Percentiles rank a stretch among this genome's conserved stretches.
Conservation (phyloP, 2,329 filamentous ascomycete genomes). For the Lecanicillium sp. region DNA sequence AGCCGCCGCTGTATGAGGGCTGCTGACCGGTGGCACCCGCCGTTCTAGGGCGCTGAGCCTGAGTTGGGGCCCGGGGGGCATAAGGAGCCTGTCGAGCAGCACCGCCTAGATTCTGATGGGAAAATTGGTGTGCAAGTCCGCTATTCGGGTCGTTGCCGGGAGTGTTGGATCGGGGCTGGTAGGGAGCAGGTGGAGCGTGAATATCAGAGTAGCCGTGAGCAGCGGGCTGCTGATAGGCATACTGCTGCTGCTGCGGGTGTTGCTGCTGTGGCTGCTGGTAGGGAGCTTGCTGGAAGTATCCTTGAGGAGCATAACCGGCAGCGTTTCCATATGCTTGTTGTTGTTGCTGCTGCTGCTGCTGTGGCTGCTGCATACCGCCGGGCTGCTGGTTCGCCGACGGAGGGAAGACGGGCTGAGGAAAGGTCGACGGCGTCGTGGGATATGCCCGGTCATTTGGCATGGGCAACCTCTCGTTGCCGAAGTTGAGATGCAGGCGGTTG, state of each 20-base stretch:
- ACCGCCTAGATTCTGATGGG: constrained; percentile 83
- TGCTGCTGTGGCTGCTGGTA: constrained; percentile 54
- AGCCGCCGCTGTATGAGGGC: constrained; percentile 52
- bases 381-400: constrained; percentile 15
- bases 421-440: constrained; percentile 89
- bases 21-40: constrained; percentile 62
- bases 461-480: constrained; percentile 56
- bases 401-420: constrained; percentile 77
- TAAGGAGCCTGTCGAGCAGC: constrained; percentile 64
- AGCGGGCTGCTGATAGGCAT: constrained; percentile 29
- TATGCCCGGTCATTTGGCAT: constrained; percentile 58
- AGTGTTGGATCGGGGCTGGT: constrained; percentile 47
- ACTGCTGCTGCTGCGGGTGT: constrained; percentile 38
- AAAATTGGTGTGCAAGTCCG: constrained; percentile 90
- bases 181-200: constrained; percentile 25
- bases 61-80: constrained; percentile 56
- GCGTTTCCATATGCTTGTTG: constrained; percentile 33
- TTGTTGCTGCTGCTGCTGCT: constrained; percentile 36
- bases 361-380: constrained; percentile 22
- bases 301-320: constrained; percentile 14
- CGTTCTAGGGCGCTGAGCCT: constrained; percentile 73
- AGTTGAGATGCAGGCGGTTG: constrained; percentile 58
- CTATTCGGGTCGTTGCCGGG: constrained; percentile 76
- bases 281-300: constrained; percentile 44
- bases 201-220: constrained; percentile 42